These are phyloP conservation scores for Debaryomycetaceae sp. DNA, from an alignment of 1,139 yeast species.

Conservation along the genomic window DNA sequence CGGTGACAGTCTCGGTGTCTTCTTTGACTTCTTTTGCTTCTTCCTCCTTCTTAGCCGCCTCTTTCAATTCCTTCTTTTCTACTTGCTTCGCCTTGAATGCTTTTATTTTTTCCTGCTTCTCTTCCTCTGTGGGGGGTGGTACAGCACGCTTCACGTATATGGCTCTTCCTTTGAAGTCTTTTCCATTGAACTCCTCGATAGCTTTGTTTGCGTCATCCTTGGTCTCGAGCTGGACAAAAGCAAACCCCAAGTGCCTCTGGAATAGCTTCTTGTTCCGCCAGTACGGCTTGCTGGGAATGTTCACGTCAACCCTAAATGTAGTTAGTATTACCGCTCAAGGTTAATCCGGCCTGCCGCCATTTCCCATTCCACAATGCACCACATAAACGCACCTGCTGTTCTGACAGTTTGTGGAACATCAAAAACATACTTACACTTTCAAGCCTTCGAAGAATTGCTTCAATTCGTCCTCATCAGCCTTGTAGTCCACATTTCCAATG, in stretches of 20 bases:
- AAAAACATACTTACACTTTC: slow-evolving; percentile 30
- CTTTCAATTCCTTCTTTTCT: slow-evolving; percentile 24
- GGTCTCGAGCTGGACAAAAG: slow-evolving; percentile 48
- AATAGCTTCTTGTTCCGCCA: slow-evolving; percentile 29
- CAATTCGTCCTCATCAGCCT: slow-evolving; percentile 52
- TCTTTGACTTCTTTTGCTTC: slow-evolving; percentile 13
- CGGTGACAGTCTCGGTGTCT: neutral
- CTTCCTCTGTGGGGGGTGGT: slow-evolving; percentile 51
- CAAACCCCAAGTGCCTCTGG: slow-evolving; percentile 49
- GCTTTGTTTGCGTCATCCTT: slow-evolving; percentile 50
- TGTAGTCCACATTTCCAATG: slow-evolving; percentile 51
- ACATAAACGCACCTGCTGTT: too few relatives aligned
- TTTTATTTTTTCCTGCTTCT: slow-evolving; percentile 36
- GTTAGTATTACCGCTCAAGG: slow-evolving; percentile 6
- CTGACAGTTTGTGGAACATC: neutral
- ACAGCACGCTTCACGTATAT: slow-evolving; percentile 50
- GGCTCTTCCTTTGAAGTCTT: slow-evolving; percentile 44
- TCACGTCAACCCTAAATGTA: slow-evolving; percentile 26
- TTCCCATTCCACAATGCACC: neutral
- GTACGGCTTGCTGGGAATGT: slow-evolving; percentile 38
- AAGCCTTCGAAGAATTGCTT: slow-evolving; percentile 37
- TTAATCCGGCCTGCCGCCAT: neutral
- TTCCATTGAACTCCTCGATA: slow-evolving; percentile 40
- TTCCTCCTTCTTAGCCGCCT: slow-evolving; percentile 16
- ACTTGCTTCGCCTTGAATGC: slow-evolving; percentile 35